phyloP scores from a whole-genome alignment of 768 basidiomycete genomes.

The Boletus reticulatus region DNA sequence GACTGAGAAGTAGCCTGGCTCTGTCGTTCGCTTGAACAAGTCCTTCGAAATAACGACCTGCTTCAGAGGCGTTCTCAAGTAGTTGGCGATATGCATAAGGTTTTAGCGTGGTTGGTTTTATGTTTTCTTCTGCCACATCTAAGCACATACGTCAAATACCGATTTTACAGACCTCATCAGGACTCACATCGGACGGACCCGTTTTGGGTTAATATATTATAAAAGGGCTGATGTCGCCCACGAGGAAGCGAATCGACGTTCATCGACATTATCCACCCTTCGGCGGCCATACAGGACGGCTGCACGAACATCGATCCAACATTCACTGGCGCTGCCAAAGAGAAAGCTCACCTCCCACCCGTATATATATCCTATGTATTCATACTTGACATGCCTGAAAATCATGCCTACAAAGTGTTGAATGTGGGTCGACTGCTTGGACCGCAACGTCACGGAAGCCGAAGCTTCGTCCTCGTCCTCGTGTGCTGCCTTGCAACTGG shows the following conservation, averaged over 20 bases:
- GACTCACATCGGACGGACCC: constrained; percentile 39
- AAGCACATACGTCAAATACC: constrained; percentile 1
- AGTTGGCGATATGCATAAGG: constrained; percentile 21
- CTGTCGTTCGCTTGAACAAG: constrained; percentile 23
- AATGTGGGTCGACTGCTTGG: constrained; percentile 23
- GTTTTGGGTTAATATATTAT: constrained; percentile 35
- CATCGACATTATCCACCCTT: constrained; percentile 46
- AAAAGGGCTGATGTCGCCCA: constrained; percentile 52
- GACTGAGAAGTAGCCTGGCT: constrained; percentile 40
- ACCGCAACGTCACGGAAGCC: constrained; percentile 25
- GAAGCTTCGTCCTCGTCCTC: constrained; percentile 32
- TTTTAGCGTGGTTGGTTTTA: constrained; percentile 20
- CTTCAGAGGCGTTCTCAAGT: constrained; percentile 23
- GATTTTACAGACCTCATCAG: not conserved
- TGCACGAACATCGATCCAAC: constrained; percentile 3
- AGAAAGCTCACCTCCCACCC: constrained; percentile 46
- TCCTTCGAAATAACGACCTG: constrained; percentile 39
- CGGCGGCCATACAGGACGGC: constrained; percentile 38
- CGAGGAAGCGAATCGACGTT: constrained; percentile 36
- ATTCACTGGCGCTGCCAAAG: not conserved
- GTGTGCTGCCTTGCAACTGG: constrained; percentile 30
- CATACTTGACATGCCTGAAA: constrained; percentile 39
- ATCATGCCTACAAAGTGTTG: constrained; percentile 51
- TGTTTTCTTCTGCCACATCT: constrained; percentile 40
- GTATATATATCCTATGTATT: constrained; percentile 43